phyloP scores from a whole-genome alignment of 768 basidiomycete species.

The Cytidiella melzeri region DNA sequence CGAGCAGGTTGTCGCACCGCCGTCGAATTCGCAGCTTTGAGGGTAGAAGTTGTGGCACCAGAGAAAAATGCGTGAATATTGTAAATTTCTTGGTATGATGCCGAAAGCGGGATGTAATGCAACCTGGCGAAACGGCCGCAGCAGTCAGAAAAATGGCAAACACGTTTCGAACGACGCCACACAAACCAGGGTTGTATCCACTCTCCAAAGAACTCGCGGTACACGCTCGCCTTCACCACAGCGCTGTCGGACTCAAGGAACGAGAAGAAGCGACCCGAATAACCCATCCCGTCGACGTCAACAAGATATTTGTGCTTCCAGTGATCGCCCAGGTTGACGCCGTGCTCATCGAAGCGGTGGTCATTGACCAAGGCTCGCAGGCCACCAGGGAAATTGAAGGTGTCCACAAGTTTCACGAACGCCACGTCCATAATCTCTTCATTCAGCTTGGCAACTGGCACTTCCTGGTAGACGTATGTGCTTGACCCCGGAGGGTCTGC shows the following conservation, averaged over 20 bases:
- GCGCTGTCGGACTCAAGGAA: slow-evolving; percentile 84
- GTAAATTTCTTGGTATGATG: slow-evolving; percentile 86
- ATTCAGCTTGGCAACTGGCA: slow-evolving; percentile 60
- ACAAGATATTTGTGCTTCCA: slow-evolving; percentile 91
- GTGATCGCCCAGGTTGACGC: slow-evolving; percentile 77
- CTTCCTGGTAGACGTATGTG: slow-evolving; percentile 52
- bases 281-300: slow-evolving; percentile 94
- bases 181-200: slow-evolving; percentile 89
- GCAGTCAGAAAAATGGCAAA: not conserved
- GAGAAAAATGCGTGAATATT: slow-evolving; percentile 93
- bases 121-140: slow-evolving; percentile 52
- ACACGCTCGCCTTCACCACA: slow-evolving; percentile 86
- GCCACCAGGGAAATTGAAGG: slow-evolving; percentile 70
- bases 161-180: not conserved
- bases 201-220: slow-evolving; percentile 84
- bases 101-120: slow-evolving; percentile 90
- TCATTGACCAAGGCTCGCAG: slow-evolving; percentile 52
- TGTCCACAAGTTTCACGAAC: slow-evolving; percentile 74
- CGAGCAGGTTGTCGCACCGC: slow-evolving; percentile 27
- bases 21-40: slow-evolving; percentile 49
- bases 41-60: slow-evolving; percentile 61
- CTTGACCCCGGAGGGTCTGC: slow-evolving; percentile 56
- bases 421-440: slow-evolving; percentile 80
- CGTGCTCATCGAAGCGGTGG: slow-evolving; percentile 65
- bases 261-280: slow-evolving; percentile 84